Evolutionary conservation across 2,329 filamentous ascomycete genomes (phyloP), one percentile per base, ranked within the genome.

Genomic region (Diaporthe sp.): DNA sequence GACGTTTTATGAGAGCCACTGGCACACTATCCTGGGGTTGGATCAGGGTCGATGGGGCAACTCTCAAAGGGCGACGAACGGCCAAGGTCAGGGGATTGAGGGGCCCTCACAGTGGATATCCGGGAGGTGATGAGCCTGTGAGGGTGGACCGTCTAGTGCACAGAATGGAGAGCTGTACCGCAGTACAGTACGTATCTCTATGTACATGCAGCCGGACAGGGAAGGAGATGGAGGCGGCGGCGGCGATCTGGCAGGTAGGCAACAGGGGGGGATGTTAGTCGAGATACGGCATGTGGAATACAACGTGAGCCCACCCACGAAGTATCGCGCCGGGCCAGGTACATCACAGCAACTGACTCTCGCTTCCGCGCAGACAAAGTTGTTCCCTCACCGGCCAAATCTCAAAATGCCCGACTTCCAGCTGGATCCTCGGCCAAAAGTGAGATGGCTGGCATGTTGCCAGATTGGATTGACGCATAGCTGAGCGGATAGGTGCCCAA

Each of bases 21-120:
- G 87, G 88, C 85, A 70, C 65, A 88, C 83, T 88, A 85, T 85
- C 81, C 83, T 84, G 84, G 83, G 85, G 84, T 85, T 84, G 85
- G 83, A 83, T 83, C 83, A 81, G 78, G 58, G 76, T 57, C 63
- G 73, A 72, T 71, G 73, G 78, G 76, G 61, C 63, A 70, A 70
- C 68, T 67, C 68, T 70, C 67, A 55, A 75, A 74, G 73, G 73
- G 75, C 58, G 75, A 75, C 75, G 75, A 78, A 78, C 80, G 79
- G 78, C 79, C 79, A 81, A 80, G 81, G 78, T 76, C 78, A 80
- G 78, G 80, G 76, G 74, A 49, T 60, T 61, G 70, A 76, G 73
- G 76, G 72, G 58, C 74, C 60, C 60, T 74, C 71, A 65, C 55
- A 76, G 76, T 77, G 76, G 76, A 75, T 76, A 75, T 49, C 73